Percentiles rank a stretch among this genome's conserved stretches.
These are phyloP conservation scores for Phlebopus sp. DNA, from an alignment of 1,284 basidiomycete genomes.

Conservation along the genomic window DNA sequence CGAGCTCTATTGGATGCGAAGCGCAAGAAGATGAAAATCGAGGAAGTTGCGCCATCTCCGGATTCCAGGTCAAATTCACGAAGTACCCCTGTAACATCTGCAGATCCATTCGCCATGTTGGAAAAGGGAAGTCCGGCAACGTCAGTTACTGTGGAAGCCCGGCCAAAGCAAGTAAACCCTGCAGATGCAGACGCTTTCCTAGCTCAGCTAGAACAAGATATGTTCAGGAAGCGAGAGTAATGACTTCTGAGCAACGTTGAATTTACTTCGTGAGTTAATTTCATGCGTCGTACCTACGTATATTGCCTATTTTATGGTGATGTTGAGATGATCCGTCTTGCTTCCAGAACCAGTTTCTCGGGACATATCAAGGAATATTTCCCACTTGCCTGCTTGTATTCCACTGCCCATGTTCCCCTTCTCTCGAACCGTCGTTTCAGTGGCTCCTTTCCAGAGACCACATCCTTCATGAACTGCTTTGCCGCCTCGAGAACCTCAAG, in stretches of 20 bases:
- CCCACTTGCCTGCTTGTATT: constrained; percentile 41
- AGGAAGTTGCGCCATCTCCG: constrained; percentile 6
- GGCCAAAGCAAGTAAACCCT: constrained; percentile 25
- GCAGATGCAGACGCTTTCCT: constrained; percentile 58
- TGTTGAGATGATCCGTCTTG: constrained; percentile 17
- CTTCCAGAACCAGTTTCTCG: constrained; percentile 44
- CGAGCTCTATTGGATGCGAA: constrained; percentile 77
- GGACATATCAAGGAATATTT: constrained; percentile 50
- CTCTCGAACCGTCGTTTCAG: constrained; percentile 33
- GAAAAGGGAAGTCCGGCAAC: constrained; percentile 37
- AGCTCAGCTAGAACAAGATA: constrained; percentile 55
- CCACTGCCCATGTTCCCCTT: constrained; percentile 40
- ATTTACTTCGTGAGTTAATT: constrained; percentile 4
- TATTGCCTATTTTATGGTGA: background rate
- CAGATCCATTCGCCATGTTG: constrained; percentile 50
- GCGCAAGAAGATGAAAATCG: constrained; percentile 56
- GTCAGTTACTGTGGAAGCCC: constrained; percentile 3
- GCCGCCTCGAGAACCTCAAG: constrained; percentile 41
- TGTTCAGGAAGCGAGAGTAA: constrained; percentile 26
- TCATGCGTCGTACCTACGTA: background rate
- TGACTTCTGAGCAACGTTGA: background rate
- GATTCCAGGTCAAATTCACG: constrained; percentile 4
- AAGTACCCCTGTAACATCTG: constrained; percentile 7
- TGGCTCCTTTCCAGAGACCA: constrained; percentile 41
- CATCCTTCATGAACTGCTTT: constrained; percentile 45